Evolutionary conservation across 352 stramenopile genomes (phyloP), one percentile per base, ranked within the genome.

Genomic region (Phytophthora lateralis): DNA sequence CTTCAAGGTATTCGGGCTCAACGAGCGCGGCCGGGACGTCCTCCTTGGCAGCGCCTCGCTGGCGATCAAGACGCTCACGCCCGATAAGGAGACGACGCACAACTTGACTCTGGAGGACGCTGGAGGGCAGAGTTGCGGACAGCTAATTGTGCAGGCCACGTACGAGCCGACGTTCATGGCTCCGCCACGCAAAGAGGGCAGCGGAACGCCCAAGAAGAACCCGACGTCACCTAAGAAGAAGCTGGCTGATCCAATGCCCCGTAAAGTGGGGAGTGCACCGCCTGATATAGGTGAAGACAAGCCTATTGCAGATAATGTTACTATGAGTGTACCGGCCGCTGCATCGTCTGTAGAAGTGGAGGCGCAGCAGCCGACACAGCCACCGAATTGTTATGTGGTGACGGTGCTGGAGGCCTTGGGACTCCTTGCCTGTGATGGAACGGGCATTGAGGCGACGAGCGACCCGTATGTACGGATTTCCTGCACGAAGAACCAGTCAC

Each of bases 401-500:
- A 88, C 80, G 47, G 63, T 93, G 34, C 52, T 93, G 3, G 81
- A 93, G 55, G 84, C 59, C 1, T 76, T 71, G 12, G 78, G 77
- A 0, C 43, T 93, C 15, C 55, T 82, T 10, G 78, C 81, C 12
- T 75, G 65, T 60, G 81, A 91, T 29, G 82, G 80, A 21, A 77
- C 71, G 14, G 82, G 80, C 0, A 71, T 72, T 26, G 73, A 83
- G 17, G 78, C 78, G 14, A 80, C 83, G 2, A 93, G 81, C 54
- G 82, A 93, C 42, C 84, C 84, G 38, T 81, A 89, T 34, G 82
- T 91, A 10, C 76, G 80, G 29, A 21, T 93, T 30, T 58, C 69
- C 27, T 85, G 70, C 61, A 81, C 74, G 10, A 77, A 80, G 49
- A 88, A 88, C 51, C 68, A 76, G 37, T 70, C 72, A 6, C 80